Evolutionary conservation across 176 grass and related monocot species (phyloP).

Genomic region (Phoenix roebelenii): DNA sequence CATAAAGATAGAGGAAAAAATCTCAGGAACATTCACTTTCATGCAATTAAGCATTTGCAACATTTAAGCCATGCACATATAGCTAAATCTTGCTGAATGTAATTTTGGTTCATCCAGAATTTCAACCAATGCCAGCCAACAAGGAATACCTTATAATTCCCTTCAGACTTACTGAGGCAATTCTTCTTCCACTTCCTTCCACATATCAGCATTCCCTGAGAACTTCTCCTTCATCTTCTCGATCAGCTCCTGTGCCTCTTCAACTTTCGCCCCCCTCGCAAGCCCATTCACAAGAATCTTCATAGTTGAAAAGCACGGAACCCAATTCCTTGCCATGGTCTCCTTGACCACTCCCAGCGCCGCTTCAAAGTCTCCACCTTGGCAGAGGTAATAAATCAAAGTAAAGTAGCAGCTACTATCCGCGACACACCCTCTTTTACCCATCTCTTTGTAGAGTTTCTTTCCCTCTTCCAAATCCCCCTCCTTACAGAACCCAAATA

Average conservation of each 20-base stretch:
- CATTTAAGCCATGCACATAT: too few relatives aligned
- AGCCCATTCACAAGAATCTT: slow-evolving; percentile 89
- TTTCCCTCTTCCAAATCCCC: slow-evolving; percentile 78
- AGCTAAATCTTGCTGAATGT: too few relatives aligned
- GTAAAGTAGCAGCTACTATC: slow-evolving; percentile 39
- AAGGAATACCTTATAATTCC: not conserved
- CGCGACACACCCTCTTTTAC: slow-evolving; percentile 28
- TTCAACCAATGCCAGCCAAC: not conserved
- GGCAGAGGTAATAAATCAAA: slow-evolving; percentile 45
- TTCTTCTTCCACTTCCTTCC: slow-evolving; percentile 82
- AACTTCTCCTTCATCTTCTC: slow-evolving; percentile 91
- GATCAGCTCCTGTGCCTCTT: slow-evolving; percentile 69
- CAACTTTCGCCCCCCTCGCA: slow-evolving; percentile 32
- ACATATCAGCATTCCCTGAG: slow-evolving; percentile 34
- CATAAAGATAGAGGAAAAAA: too few relatives aligned
- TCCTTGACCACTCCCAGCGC: slow-evolving; percentile 49
- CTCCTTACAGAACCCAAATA: slow-evolving; percentile 58
- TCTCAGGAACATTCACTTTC: too few relatives aligned
- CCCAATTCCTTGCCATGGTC: slow-evolving; percentile 39
- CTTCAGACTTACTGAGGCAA: slow-evolving; percentile 36
- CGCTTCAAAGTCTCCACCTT: slow-evolving; percentile 56
- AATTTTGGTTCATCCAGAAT: too few relatives aligned
- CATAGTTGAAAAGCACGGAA: slow-evolving; percentile 73
- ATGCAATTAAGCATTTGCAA: slow-evolving; percentile 1
- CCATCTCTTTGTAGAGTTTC: slow-evolving; percentile 67